A percentile compares a stretch with the other conserved stretches of the same genome.
phyloP scores from a whole-genome alignment of 495 filamentous ascomycete genomes.

The Sordaria brevicollis region DNA sequence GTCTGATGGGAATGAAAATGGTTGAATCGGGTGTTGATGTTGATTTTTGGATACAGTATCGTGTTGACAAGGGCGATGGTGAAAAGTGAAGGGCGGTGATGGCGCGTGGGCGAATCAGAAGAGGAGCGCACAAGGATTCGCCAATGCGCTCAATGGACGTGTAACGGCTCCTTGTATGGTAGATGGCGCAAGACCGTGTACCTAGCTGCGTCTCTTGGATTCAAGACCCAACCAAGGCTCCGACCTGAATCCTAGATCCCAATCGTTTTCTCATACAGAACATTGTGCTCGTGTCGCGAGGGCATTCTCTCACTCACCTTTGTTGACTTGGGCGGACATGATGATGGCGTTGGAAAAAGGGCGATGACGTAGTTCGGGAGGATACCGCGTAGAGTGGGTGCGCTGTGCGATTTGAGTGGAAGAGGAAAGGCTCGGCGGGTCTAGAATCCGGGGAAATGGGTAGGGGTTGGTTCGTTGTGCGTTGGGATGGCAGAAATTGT shows the following conservation, averaged over 20 bases:
- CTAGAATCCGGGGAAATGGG: not conserved
- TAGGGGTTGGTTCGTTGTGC: not conserved
- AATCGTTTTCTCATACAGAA: not conserved
- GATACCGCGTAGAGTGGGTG: not conserved
- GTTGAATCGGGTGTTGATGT: not conserved
- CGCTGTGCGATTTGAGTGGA: not conserved
- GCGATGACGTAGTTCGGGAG: not conserved
- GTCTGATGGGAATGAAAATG: not conserved
- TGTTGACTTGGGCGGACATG: conserved; percentile 27
- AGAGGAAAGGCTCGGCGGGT: not conserved
- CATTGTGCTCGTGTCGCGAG: not conserved
- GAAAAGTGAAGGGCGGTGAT: not conserved
- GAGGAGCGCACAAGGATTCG: not conserved
- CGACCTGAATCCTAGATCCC: not conserved
- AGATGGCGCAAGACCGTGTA: not conserved
- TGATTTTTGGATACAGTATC: not conserved
- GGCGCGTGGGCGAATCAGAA: not conserved
- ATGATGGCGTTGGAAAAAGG: conserved; percentile 7
- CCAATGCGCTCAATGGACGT: not conserved
- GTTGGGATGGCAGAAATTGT: not conserved
- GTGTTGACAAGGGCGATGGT: not conserved
- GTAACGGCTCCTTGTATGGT: too few relatives aligned
- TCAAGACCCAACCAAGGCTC: not conserved
- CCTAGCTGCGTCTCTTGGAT: not conserved
- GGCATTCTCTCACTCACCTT: conserved; percentile 25